phyloP scores from a whole-genome alignment of 148 eudicot genomes.

The Cornus suecica region DNA sequence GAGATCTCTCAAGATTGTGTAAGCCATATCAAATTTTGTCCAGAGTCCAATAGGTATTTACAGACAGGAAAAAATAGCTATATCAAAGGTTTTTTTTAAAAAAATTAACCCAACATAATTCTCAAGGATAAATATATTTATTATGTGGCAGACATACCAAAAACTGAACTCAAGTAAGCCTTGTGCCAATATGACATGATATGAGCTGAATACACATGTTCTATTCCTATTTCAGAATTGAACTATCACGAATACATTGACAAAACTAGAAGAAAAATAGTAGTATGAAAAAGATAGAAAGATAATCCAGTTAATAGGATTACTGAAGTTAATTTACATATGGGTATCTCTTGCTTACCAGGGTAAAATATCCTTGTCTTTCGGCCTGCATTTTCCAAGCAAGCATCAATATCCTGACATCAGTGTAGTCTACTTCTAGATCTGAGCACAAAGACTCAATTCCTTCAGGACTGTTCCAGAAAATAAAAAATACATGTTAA shows the following conservation, averaged over 20 bases:
- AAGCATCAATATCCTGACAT: slow-evolving; percentile 85
- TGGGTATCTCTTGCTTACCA: slow-evolving; percentile 48
- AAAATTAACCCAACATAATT: no score
- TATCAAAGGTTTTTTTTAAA: no score
- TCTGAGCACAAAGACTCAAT: slow-evolving; percentile 83
- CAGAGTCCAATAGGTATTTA: no score
- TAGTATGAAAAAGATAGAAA: background rate
- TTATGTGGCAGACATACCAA: background rate
- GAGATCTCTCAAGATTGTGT: no score
- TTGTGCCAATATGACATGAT: background rate
- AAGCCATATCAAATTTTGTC: no score
- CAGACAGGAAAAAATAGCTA: no score
- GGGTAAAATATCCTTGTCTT: slow-evolving; percentile 84
- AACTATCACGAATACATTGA: background rate
- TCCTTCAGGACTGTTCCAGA: slow-evolving; percentile 75
- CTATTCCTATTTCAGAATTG: background rate
- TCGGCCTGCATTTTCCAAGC: slow-evolving; percentile 98
- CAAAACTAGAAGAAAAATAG: background rate
- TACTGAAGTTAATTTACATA: background rate
- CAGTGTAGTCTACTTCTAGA: slow-evolving; percentile 79
- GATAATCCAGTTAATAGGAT: background rate
- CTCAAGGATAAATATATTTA: no score
- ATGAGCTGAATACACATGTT: no score
- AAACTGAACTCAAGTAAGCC: background rate
- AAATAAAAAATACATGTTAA: background rate